phyloP scores from a whole-genome alignment of 2,329 filamentous ascomycete species.

The Xylariaceae sp. region DNA sequence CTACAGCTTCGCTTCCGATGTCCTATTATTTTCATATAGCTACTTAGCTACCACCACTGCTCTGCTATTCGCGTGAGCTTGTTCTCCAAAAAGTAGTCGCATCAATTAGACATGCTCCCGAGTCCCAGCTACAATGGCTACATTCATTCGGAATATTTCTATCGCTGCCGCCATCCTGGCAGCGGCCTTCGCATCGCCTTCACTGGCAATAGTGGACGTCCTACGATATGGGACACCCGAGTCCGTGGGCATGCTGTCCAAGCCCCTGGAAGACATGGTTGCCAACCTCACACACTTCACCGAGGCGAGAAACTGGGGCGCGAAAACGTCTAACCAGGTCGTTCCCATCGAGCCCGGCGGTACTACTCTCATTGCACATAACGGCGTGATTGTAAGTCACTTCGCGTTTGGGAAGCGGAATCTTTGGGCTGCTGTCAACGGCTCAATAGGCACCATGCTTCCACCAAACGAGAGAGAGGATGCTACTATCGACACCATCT shows the following conservation, averaged over 20 bases:
- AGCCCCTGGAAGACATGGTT: constrained; percentile 21
- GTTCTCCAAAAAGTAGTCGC: no score
- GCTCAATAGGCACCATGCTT: constrained; percentile 13
- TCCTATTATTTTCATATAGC: not conserved
- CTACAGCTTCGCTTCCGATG: not conserved
- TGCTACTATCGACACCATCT: constrained; percentile 20
- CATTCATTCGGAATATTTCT: not conserved
- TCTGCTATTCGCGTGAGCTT: not conserved
- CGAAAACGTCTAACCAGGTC: constrained; percentile 13
- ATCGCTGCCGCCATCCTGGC: not conserved
- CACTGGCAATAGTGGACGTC: not conserved
- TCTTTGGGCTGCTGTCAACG: constrained; percentile 20
- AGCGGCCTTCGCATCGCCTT: not conserved
- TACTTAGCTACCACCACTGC: not conserved
- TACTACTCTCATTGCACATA: constrained; percentile 14
- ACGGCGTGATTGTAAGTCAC: constrained; percentile 21
- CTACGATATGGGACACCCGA: constrained; percentile 15
- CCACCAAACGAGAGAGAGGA: constrained; percentile 9
- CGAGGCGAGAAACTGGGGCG: constrained; percentile 17
- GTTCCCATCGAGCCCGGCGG: constrained; percentile 20
- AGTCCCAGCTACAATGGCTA: not conserved
- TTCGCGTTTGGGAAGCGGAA: constrained; percentile 25
- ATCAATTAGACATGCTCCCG: not conserved
- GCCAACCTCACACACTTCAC: constrained; percentile 20
- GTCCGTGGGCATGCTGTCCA: constrained; percentile 20